Percentiles rank a stretch among this genome's conserved stretches.
Conservation (phyloP, 2,329 filamentous ascomycete genomes). For the Neonectria magnoliae region DNA sequence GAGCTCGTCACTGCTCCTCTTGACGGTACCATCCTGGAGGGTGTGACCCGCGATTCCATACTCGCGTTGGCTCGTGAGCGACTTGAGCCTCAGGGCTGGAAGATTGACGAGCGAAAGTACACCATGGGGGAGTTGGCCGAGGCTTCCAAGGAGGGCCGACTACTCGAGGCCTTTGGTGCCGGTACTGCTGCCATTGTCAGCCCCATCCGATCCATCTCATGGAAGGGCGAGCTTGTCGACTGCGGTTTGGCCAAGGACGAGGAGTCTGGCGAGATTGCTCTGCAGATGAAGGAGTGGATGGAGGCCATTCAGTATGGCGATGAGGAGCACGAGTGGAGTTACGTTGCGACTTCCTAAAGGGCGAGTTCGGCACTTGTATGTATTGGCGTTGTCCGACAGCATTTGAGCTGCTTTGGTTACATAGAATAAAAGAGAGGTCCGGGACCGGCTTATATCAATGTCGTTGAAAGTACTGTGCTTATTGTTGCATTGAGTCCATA, state of each 20-base stretch:
- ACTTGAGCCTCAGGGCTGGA: slow-evolving; percentile 87
- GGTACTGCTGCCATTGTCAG: slow-evolving; percentile 95
- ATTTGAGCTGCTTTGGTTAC: slow-evolving; percentile 12
- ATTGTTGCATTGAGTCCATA: not conserved
- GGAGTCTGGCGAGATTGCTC: slow-evolving; percentile 88
- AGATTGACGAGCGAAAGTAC: slow-evolving; percentile 87
- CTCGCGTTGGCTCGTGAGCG: slow-evolving; percentile 86
- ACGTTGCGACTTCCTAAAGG: slow-evolving; percentile 46
- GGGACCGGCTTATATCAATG: not conserved
- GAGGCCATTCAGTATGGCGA: slow-evolving; percentile 96
- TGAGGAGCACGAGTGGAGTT: slow-evolving; percentile 91
- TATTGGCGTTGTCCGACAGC: slow-evolving; percentile 19
- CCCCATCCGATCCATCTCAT: slow-evolving; percentile 88
- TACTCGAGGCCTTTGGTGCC: slow-evolving; percentile 93
- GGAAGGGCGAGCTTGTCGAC: slow-evolving; percentile 82
- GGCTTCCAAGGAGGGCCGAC: slow-evolving; percentile 82
- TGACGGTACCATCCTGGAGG: slow-evolving; percentile 95
- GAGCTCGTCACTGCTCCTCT: slow-evolving; percentile 95
- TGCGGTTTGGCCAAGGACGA: slow-evolving; percentile 84
- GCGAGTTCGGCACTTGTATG: slow-evolving; percentile 1
- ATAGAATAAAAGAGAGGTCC: slow-evolving; percentile 23
- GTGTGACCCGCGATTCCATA: slow-evolving; percentile 92
- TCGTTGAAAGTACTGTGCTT: slow-evolving; percentile 1
- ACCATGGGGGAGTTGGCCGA: slow-evolving; percentile 88
- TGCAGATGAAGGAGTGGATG: slow-evolving; percentile 95